Evolutionary conservation across 345 rosid genomes (phyloP).

Genomic region (Pelargonium nanum): DNA sequence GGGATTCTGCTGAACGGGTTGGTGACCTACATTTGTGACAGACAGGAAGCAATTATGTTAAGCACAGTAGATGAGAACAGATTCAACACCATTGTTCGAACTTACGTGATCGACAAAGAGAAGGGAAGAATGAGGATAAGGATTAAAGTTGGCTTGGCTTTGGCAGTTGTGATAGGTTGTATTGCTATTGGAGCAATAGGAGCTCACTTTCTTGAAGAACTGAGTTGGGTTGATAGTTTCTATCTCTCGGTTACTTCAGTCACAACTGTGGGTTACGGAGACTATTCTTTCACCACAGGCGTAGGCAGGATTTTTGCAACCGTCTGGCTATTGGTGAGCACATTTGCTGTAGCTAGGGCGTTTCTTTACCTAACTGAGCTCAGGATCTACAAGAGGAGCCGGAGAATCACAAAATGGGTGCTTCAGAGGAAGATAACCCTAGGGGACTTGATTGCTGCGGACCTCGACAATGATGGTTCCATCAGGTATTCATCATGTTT

Average conservation of each 20-base stretch:
- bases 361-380: constrained; percentile 47
- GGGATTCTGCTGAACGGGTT: constrained; percentile 49
- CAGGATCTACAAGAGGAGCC: constrained; percentile 47
- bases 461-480: constrained; percentile 55
- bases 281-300: constrained; percentile 33
- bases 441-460: constrained; percentile 63
- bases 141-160: constrained; percentile 44
- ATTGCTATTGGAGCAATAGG: constrained; percentile 38
- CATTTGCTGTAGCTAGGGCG: constrained; percentile 59
- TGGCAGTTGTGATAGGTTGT: constrained; percentile 34
- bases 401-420: constrained; percentile 50
- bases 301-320: constrained; percentile 54
- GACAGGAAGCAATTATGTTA: constrained; percentile 45
- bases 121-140: constrained; percentile 65
- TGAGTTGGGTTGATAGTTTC: constrained; percentile 58
- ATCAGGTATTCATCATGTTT: constrained; percentile 41
- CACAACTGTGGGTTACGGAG: constrained; percentile 65
- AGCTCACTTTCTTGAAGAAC: constrained; percentile 30
- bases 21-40: constrained; percentile 52
- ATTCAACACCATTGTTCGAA: constrained; percentile 33
- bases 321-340: constrained; percentile 47
- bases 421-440: constrained; percentile 54
- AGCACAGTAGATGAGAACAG: constrained; percentile 41
- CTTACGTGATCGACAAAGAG: constrained; percentile 42
- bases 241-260: constrained; percentile 57